Base-by-base conservation (phyloP, 306 rosid genomes). In the Castanospermum australe region DNA sequence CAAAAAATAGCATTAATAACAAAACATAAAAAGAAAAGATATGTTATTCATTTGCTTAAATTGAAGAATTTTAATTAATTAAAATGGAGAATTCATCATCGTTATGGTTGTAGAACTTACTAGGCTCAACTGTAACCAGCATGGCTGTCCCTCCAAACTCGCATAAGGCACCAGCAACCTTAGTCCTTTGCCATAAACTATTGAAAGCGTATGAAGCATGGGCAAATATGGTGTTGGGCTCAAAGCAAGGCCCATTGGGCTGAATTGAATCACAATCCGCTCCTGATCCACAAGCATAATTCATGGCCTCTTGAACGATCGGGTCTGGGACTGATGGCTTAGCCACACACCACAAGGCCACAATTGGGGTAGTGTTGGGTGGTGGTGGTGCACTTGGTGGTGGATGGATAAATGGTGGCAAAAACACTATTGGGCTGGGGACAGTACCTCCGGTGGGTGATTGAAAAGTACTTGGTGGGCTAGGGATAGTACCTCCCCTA, bases 311-410 rank as follows among this genome's bases (percentile, higher is more conserved):
- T 81, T 88, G 85, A 52, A 93, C 62, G 70, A 95, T 95, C 20
- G 98, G 99, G 83, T 93, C 99, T 0, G 99, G 99, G 52, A 93
- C 99, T 5, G 99, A 68, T 0, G 99, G 94, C 92, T 95, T 93
- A 9, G 94, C 99, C 78, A 95, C 99, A 59, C 99, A 95, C 99
- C 99, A 95, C 5, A 89, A 61, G 41, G 97, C 76, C 4, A 59
- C 33, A 42, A n/a, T 66, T 0, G 94, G 91, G 14, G 85, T 87
- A 0, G 54, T 38, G 8, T 54, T 71, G 5, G 86, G 90, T 2
- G 91, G 88, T 0, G 94, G 99, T 0, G 92, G 97, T 25, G 61
- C 89, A 3, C 83, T 86, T 3, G 99, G 99, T 3, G 98, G 98
- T 7, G 99, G 99, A 78, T 44, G 91, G 24, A 95, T 89, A 2